These are phyloP conservation scores for Xylariales sp. DNA, from an alignment of 2,329 filamentous ascomycete genomes.

Conservation along the genomic window DNA sequence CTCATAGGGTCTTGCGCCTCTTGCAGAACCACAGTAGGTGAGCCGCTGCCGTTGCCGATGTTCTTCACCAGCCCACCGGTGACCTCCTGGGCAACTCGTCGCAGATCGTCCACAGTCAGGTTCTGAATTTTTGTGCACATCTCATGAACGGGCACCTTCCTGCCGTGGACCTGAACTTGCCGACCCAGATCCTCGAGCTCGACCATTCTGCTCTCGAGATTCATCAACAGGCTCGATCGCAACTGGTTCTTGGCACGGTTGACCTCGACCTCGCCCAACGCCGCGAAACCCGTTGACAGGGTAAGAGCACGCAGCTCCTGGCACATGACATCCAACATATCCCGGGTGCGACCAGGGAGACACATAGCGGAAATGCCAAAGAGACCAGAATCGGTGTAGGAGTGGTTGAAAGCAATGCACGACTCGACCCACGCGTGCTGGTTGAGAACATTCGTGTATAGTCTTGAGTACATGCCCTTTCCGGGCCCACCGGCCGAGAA, in stretches of 20 bases:
- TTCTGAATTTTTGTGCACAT: slow-evolving; percentile 87
- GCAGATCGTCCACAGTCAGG: slow-evolving; percentile 74
- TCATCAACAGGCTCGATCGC: slow-evolving; percentile 87
- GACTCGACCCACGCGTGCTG: slow-evolving; percentile 97
- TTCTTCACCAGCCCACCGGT: slow-evolving; percentile 76
- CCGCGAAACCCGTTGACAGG: slow-evolving; percentile 67
- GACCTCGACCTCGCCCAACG: slow-evolving; percentile 73
- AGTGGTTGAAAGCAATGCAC: slow-evolving; percentile 95
- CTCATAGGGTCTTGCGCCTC: slow-evolving; percentile 75
- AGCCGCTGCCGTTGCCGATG: slow-evolving; percentile 71
- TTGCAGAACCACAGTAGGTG: slow-evolving; percentile 91
- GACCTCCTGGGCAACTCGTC: slow-evolving; percentile 74
- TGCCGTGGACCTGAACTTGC: slow-evolving; percentile 94
- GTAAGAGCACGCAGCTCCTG: slow-evolving; percentile 79
- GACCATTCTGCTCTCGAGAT: slow-evolving; percentile 94
- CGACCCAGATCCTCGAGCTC: slow-evolving; percentile 93
- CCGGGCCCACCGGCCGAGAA: slow-evolving; percentile 96
- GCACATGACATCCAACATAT: slow-evolving; percentile 95
- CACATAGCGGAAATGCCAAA: slow-evolving; percentile 92
- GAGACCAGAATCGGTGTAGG: slow-evolving; percentile 90
- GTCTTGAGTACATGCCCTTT: slow-evolving; percentile 97
- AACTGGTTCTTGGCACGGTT: slow-evolving; percentile 96
- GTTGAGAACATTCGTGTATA: slow-evolving; percentile 97
- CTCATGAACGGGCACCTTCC: slow-evolving; percentile 84
- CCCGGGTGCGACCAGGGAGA: slow-evolving; percentile 68